Percentiles rank a stretch among this genome's conserved stretches.
Conservation (phyloP, 2,329 filamentous ascomycete species). For the Raffaelea arxii region DNA sequence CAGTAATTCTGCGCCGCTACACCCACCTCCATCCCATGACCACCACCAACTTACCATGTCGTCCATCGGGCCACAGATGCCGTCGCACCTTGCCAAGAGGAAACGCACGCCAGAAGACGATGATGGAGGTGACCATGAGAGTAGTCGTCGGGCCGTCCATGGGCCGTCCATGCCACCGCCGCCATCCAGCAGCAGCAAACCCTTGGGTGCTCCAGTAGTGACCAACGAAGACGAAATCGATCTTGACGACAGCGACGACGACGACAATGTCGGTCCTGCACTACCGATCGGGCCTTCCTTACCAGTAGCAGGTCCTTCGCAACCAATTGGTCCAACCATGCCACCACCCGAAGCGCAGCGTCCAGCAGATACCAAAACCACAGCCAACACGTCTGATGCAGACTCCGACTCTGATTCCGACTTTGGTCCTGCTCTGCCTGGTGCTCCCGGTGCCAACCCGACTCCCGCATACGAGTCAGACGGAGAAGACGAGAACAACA, state of each 20-base stretch:
- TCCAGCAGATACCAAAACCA: not conserved
- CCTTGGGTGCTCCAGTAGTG: slow-evolving; percentile 2
- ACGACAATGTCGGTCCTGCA: slow-evolving; percentile 23
- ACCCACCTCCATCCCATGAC: too few species aligned
- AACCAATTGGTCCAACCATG: slow-evolving; percentile 12
- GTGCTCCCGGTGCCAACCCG: slow-evolving; percentile 27
- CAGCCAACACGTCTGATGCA: slow-evolving; percentile 15
- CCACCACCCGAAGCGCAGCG: slow-evolving; percentile 23
- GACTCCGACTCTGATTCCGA: slow-evolving; percentile 28
- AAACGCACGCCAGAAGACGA: slow-evolving; percentile 43
- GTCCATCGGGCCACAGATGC: slow-evolving; percentile 60
- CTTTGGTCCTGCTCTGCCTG: slow-evolving; percentile 51
- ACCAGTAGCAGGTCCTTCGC: not conserved
- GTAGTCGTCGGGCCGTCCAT: not conserved
- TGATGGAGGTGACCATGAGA: slow-evolving; percentile 19
- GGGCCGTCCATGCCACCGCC: slow-evolving; percentile 4
- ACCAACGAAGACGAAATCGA: slow-evolving; percentile 31
- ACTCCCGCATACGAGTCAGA: slow-evolving; percentile 19
- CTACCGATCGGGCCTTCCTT: slow-evolving; percentile 9
- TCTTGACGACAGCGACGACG: slow-evolving; percentile 25
- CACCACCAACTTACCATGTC: slow-evolving; percentile 49
- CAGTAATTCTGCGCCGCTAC: too few species aligned
- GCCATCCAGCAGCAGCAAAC: not conserved
- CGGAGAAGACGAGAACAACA: slow-evolving; percentile 14
- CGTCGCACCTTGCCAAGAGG: slow-evolving; percentile 55